Conservation (phyloP, 495 filamentous ascomycete genomes). For the Aspergillus panamensis region DNA sequence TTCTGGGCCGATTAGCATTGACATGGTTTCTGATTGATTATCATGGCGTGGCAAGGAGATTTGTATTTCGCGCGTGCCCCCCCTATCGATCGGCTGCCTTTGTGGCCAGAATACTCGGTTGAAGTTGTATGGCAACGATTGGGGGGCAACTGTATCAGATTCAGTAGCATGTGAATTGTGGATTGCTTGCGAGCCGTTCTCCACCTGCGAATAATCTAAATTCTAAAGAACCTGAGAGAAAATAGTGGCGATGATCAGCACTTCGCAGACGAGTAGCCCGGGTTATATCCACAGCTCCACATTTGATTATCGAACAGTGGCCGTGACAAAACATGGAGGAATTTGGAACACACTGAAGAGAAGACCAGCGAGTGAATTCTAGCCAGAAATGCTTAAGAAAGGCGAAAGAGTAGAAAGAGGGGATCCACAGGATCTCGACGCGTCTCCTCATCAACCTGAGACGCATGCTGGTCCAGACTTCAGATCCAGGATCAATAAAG, state of each 20-base stretch:
- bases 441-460: background rate
- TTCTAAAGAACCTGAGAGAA: background rate
- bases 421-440: background rate
- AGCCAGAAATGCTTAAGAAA: background rate
- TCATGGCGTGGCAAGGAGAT: background rate
- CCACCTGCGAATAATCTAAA: background rate
- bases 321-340: background rate
- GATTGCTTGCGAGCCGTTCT: background rate
- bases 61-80: background rate
- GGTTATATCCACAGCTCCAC: background rate
- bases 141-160: too few species aligned
- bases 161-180: too few species aligned
- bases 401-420: background rate
- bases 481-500: background rate
- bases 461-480: background rate
- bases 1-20: background rate
- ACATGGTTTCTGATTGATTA: background rate
- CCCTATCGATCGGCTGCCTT: background rate
- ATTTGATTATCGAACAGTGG: background rate
- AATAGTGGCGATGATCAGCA: background rate
- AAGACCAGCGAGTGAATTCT: background rate
- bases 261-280: background rate
- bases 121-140: too few species aligned
- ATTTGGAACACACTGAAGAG: background rate
- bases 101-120: background rate